phyloP scores from a whole-genome alignment of 2,329 filamentous ascomycete species.

The Didymella lethalis region DNA sequence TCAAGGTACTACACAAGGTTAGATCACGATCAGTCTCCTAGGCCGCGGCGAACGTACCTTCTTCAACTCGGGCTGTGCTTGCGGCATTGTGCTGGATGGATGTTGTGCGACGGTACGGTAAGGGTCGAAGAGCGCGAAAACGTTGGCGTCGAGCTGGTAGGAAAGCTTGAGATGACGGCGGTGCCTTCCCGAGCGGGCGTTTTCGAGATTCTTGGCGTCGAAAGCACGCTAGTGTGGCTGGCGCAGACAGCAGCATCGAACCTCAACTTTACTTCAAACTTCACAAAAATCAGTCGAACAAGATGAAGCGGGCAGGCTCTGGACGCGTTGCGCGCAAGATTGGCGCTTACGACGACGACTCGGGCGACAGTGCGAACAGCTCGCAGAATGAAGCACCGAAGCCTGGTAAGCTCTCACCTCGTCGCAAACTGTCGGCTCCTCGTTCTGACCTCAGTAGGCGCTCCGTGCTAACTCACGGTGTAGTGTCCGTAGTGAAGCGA shows the following conservation, averaged over 20 bases:
- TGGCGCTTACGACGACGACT: conserved; percentile 70
- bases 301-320: conserved; percentile 66
- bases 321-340: conserved; percentile 79
- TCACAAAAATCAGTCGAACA: neutral
- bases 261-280: neutral
- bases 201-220: conserved; percentile 30
- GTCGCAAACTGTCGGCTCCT: conserved; percentile 34
- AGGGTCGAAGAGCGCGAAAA: neutral
- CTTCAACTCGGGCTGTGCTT: conserved; percentile 98
- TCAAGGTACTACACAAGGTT: conserved; percentile 82
- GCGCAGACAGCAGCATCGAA: conserved; percentile 18
- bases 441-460: conserved; percentile 47
- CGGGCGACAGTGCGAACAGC: conserved; percentile 39
- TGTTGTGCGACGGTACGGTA: conserved; percentile 6
- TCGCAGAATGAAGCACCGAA: conserved; percentile 43
- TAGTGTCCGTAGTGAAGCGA: conserved; percentile 63
- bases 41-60: conserved; percentile 68
- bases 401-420: conserved; percentile 52
- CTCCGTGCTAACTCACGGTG: conserved; percentile 54
- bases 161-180: conserved; percentile 3
- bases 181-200: conserved; percentile 16
- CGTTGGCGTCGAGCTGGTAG: conserved; percentile 6
- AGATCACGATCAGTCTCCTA: conserved; percentile 14
- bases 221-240: conserved; percentile 21
- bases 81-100: conserved; percentile 75